Base-by-base conservation (phyloP, 2,329 filamentous ascomycete genomes). In the Arthroderma uncinatum region DNA sequence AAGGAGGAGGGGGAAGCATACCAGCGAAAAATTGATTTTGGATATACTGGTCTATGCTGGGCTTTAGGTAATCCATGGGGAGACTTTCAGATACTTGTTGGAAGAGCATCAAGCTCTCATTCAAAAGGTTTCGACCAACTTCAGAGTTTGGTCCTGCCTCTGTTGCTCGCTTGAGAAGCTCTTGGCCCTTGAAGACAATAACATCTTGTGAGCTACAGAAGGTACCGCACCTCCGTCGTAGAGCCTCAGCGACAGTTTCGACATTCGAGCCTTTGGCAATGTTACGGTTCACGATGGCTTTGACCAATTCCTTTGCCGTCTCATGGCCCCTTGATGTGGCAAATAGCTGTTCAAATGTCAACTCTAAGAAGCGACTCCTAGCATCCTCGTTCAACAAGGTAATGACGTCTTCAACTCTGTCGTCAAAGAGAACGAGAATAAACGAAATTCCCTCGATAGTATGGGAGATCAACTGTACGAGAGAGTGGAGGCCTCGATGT, bases 121-220 rank as follows among this genome's bases (percentile, higher is more conserved):
- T 91, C 21, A 98, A 79, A 36, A 95, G 75, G 47, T 84, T 84
- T 34, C 91, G 83, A 4, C 87, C 88, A 55, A 83, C 78, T 63
- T 91, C 92, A 2, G 83, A 83, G 66, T 90, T 89, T 3, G 79
- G 76, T 8, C 84, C 82, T 52, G 87, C 82, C 69, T 96, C 91
- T 1, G 85, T 84, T 0, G 92, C 92, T 63, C 89, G 82, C 76
- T 95, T 94, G 55, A 97, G 76, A 65, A 92, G 87, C 71, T 98
- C 93, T 69, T 97, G 92, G 0, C 93, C 93, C 73, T 95, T 97
- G 83, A 98, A 98, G 64, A 96, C 92, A 62, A 97, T 84, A 1
- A 97, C 93, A 74, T 98, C 93, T 62, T 98, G 92, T 0, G 92
- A 85, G 66, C 91, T 96, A 71, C 93, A 98, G 79, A 98, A 98